A percentile compares a stretch with the other conserved stretches of the same genome.
Conservation (phyloP, 306 rosid genomes). For the Acmispon strigosus region DNA sequence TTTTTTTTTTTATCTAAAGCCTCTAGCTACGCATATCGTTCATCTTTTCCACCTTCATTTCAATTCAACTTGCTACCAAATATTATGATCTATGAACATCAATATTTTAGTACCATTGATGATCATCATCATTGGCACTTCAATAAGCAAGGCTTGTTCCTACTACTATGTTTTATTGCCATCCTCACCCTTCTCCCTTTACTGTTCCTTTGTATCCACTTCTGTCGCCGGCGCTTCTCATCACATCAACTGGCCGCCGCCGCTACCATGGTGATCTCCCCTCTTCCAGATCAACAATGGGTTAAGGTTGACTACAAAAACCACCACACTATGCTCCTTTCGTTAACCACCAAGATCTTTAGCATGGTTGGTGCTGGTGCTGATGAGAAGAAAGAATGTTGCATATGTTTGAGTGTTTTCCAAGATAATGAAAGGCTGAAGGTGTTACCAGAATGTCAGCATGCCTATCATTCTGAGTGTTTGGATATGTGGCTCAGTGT, state of each 20-base stretch:
- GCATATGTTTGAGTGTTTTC: constrained; percentile 41
- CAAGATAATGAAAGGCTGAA: constrained; percentile 30
- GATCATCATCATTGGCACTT: constrained; percentile 20
- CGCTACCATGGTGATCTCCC: not conserved
- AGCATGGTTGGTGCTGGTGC: not conserved
- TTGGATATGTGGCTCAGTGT: constrained; percentile 35
- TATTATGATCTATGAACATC: constrained; percentile 27
- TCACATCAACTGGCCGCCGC: not conserved
- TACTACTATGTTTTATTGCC: constrained; percentile 12
- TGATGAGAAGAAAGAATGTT: constrained; percentile 22
- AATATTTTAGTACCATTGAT: not conserved
- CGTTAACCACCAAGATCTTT: not conserved
- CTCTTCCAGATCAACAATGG: not conserved
- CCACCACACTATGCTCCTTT: not conserved
- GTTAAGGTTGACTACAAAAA: not conserved
- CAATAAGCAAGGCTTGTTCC: not conserved
- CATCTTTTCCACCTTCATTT: not conserved
- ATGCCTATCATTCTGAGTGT: constrained; percentile 40
- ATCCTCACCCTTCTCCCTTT: constrained; percentile 10
- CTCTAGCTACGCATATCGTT: not conserved
- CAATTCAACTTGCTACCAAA: not conserved
- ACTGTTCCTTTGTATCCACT: constrained; percentile 11
- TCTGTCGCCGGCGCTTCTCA: constrained; percentile 3
- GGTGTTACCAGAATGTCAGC: constrained; percentile 32
- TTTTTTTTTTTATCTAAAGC: not conserved